Evolutionary conservation across 345 rosid genomes (phyloP).

Genomic region (Eucalyptus pauciflora): DNA sequence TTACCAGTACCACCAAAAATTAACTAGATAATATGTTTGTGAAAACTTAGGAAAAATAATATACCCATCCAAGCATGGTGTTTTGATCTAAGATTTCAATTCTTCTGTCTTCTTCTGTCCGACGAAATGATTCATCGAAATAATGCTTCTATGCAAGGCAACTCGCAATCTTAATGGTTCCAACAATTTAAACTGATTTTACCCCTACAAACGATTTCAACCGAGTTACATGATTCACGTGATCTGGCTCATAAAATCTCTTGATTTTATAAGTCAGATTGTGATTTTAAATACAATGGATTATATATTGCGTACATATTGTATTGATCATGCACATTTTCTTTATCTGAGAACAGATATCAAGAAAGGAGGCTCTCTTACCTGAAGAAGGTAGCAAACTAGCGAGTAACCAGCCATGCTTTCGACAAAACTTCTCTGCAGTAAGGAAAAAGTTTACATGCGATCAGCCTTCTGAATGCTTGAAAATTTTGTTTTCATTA

Average conservation of each 20-base stretch:
- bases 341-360: not conserved
- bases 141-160: not conserved
- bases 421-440: slow-evolving; percentile 98
- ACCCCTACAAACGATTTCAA: not conserved
- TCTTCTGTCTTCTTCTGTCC: not conserved
- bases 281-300: not conserved
- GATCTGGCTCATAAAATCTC: not conserved
- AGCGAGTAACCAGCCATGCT: slow-evolving; percentile 99
- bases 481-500: not conserved
- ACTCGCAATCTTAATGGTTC: not conserved
- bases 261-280: not conserved
- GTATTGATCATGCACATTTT: not conserved
- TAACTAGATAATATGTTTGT: no score
- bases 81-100: no score
- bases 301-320: not conserved
- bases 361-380: not conserved
- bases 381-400: slow-evolving; percentile 98
- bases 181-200: not conserved
- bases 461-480: not conserved
- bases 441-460: not conserved
- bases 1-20: no score
- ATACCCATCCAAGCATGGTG: no score
- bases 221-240: not conserved
- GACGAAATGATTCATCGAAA: not conserved
- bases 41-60: no score